A percentile compares a stretch with the other conserved stretches of the same genome.
Conservation (phyloP, 768 basidiomycete genomes). For the Tricholoma terreum region DNA sequence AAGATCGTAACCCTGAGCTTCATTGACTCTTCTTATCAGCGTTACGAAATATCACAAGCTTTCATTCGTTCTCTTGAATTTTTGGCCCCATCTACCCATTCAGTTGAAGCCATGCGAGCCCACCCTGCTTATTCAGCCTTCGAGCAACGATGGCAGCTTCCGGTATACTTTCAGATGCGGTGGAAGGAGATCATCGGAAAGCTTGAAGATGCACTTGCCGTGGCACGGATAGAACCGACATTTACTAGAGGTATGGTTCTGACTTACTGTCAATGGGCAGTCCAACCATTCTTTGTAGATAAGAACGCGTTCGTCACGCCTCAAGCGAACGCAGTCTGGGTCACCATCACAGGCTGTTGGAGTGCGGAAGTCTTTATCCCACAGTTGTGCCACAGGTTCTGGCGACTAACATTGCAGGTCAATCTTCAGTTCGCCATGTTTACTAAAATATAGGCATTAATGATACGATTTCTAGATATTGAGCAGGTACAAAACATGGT, state of each 20-base stretch:
- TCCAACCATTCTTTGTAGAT: conserved; percentile 16
- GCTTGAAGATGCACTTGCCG: conserved; percentile 66
- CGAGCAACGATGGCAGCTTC: conserved; percentile 89
- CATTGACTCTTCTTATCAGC: conserved; percentile 39
- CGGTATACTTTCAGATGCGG: conserved; percentile 93
- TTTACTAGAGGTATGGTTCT: conserved; percentile 38
- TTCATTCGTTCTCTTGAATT: conserved; percentile 83
- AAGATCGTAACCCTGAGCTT: not conserved
- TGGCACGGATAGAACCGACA: conserved; percentile 39
- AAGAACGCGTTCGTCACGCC: conserved; percentile 47
- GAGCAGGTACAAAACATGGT: conserved; percentile 76
- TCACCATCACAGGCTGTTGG: conserved; percentile 81
- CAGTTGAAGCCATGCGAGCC: conserved; percentile 67
- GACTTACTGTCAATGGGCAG: not conserved
- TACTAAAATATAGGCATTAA: not conserved
- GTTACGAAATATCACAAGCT: conserved; percentile 78
- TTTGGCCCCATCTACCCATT: conserved; percentile 70
- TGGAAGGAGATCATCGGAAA: conserved; percentile 90
- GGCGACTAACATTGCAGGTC: conserved; percentile 90
- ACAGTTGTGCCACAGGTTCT: conserved; percentile 81
- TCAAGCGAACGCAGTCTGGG: conserved; percentile 69
- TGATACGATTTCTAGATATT: conserved; percentile 52
- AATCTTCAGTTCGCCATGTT: conserved; percentile 12
- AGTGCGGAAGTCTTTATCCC: conserved; percentile 81
- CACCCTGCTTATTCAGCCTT: conserved; percentile 73